Conservation (phyloP, 768 basidiomycete genomes). For the Russula ochroleuca region DNA sequence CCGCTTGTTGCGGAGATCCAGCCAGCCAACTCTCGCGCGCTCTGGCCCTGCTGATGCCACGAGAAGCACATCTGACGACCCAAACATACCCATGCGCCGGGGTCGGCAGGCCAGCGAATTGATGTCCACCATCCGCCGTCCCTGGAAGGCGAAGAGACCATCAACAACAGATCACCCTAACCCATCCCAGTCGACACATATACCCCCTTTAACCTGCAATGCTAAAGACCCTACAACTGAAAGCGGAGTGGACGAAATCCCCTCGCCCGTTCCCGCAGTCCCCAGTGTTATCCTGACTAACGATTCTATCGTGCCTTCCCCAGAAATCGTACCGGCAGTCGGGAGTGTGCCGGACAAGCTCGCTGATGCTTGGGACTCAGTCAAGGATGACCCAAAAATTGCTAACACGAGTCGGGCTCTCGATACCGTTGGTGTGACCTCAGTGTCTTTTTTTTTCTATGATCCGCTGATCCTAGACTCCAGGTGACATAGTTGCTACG, state of each 20-base stretch:
- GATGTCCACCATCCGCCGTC: background rate
- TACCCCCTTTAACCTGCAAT: background rate
- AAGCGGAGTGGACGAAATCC: background rate
- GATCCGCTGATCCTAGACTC: background rate
- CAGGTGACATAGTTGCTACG: background rate
- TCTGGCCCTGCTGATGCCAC: background rate
- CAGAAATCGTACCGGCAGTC: background rate
- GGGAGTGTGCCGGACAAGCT: background rate
- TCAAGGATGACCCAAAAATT: background rate
- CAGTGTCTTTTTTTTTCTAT: background rate
- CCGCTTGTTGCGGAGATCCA: background rate
- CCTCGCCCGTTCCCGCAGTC: background rate
- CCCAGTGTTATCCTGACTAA: background rate
- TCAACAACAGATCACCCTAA: background rate
- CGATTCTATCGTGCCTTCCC: background rate
- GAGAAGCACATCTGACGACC: background rate
- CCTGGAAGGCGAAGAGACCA: constrained; percentile 6
- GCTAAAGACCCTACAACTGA: background rate
- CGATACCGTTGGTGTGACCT: background rate
- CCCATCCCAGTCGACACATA: background rate
- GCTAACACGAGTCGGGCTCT: background rate
- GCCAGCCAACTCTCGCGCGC: constrained; percentile 2
- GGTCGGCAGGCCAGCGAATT: background rate
- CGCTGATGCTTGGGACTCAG: background rate
- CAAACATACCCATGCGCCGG: background rate